A percentile compares a stretch with the other conserved stretches of the same genome.
phyloP scores from a whole-genome alignment of 1,284 basidiomycete genomes.

The Irpex sp. region DNA sequence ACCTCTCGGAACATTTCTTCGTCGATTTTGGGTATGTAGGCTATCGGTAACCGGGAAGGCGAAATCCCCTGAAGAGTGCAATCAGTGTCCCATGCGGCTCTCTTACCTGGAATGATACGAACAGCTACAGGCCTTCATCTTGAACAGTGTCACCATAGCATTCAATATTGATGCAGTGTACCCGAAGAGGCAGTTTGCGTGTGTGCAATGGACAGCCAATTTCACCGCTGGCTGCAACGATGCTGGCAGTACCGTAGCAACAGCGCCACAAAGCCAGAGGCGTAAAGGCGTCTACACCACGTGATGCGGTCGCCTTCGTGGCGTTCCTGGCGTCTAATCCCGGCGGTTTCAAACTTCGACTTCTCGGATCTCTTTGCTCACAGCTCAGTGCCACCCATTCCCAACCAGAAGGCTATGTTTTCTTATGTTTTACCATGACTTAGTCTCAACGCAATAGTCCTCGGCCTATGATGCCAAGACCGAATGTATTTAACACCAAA shows the following conservation, averaged over 20 bases:
- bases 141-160: neutral
- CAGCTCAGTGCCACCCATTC: no score
- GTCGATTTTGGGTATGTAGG: neutral
- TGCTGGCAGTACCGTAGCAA: neutral
- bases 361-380: no score
- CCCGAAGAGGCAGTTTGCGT: neutral
- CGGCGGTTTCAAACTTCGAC: no score
- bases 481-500: no score
- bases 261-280: no score
- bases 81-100: neutral
- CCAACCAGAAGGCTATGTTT: no score
- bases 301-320: neutral
- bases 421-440: no score
- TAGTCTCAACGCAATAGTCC: no score
- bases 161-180: neutral
- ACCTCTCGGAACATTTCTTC: no score
- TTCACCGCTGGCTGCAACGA: neutral
- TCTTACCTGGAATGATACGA: neutral
- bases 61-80: neutral
- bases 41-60: neutral
- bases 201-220: neutral
- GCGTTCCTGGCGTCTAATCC: neutral
- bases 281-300: neutral
- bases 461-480: no score
- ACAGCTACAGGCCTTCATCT: neutral